Evolutionary conservation across 139 green algal species (phyloP).

Genomic region (Chlorella sp.): DNA sequence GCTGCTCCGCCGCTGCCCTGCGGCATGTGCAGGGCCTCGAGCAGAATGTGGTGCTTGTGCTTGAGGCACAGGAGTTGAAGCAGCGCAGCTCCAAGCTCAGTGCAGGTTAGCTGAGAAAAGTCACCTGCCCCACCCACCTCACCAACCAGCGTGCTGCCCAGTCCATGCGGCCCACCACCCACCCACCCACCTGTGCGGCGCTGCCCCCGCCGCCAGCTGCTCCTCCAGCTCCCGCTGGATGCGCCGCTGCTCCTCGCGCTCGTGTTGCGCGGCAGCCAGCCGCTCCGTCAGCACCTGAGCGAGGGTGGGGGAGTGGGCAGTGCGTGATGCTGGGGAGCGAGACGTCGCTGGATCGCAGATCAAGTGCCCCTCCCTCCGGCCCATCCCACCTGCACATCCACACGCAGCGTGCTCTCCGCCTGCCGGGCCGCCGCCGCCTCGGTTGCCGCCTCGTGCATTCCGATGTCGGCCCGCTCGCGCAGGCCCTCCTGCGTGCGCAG

Average conservation of each 20-base stretch:
- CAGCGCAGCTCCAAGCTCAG: background rate
- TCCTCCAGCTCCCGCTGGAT: background rate
- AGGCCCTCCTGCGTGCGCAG: conserved; percentile 28
- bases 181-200: background rate
- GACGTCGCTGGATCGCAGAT: too few species aligned
- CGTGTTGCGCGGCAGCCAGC: too few species aligned
- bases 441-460: conserved; percentile 25
- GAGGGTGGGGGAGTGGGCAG: too few species aligned
- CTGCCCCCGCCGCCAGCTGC: background rate
- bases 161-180: background rate
- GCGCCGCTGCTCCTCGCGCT: too few species aligned
- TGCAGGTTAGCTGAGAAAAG: background rate
- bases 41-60: background rate
- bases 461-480: conserved; percentile 35
- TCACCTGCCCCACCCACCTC: background rate
- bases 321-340: too few species aligned
- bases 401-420: background rate
- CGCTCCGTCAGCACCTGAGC: too few species aligned
- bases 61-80: background rate
- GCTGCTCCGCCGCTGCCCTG: background rate
- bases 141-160: background rate
- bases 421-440: conserved; percentile 11
- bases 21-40: too few species aligned
- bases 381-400: background rate
- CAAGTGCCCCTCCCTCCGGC: too few species aligned